A percentile compares a stretch with the other conserved stretches of the same genome.
Evolutionary conservation across 768 basidiomycete genomes (phyloP).

Genomic region (Russula sp.): DNA sequence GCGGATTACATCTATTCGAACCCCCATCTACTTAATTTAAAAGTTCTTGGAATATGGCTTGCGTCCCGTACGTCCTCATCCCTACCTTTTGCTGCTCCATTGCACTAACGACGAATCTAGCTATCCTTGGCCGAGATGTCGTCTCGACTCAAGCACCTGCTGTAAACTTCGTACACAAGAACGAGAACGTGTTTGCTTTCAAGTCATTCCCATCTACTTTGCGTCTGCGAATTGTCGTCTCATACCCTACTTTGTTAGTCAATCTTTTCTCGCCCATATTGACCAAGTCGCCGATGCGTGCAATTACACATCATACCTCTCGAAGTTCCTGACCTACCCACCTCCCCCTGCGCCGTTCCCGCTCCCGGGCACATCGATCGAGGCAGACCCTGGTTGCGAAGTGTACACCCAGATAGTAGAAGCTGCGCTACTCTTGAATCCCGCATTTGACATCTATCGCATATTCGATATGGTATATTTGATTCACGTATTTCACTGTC

Average conservation of each 20-base stretch:
- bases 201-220: constrained; percentile 2
- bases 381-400: constrained; percentile 15
- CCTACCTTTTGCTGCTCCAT: neutral
- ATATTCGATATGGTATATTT: constrained; percentile 23
- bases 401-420: neutral
- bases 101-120: neutral
- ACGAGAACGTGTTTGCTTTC: constrained; percentile 16
- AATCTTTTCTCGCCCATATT: constrained; percentile 19
- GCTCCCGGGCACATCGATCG: constrained; percentile 12
- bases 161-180: constrained; percentile 14
- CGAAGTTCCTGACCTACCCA: constrained; percentile 17
- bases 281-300: constrained; percentile 14
- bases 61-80: constrained; percentile 13
- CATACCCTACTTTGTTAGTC: constrained; percentile 8
- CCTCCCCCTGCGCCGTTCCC: constrained; percentile 21
- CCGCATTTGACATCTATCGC: constrained; percentile 22
- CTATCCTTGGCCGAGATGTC: neutral
- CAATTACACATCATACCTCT: constrained; percentile 16
- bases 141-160: neutral
- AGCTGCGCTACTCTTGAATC: constrained; percentile 18
- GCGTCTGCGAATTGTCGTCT: neutral
- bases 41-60: constrained; percentile 20
- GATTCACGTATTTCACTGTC: too few species aligned
- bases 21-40: constrained; percentile 7
- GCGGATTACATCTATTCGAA: constrained; percentile 22